Evolutionary conservation across 805 yeast genomes (phyloP).

Genomic region (Geotrichum ghanense): DNA sequence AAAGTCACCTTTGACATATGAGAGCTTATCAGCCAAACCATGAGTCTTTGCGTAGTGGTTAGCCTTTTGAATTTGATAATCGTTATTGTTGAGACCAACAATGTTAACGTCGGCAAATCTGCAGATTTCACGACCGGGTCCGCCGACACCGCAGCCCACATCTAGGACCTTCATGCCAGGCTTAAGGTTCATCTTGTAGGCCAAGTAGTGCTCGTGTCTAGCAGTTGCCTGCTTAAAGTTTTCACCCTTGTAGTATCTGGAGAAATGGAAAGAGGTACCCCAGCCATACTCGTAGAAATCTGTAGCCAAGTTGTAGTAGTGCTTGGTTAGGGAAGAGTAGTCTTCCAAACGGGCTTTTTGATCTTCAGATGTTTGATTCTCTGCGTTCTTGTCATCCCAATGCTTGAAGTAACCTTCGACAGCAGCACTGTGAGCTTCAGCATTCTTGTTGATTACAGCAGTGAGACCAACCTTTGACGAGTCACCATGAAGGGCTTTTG

Average conservation of each 20-base stretch:
- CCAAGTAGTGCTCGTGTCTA: constrained; percentile 88
- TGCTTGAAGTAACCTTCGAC: constrained; percentile 86
- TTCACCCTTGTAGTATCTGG: constrained; percentile 88
- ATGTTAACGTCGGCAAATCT: constrained; percentile 81
- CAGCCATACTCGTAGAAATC: constrained; percentile 99
- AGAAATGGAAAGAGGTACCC: constrained; percentile 98
- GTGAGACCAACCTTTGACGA: constrained; percentile 57
- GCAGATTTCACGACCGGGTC: constrained; percentile 94
- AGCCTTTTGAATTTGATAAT: constrained; percentile 87
- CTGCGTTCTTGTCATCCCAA: constrained; percentile 83
- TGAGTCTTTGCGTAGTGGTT: constrained; percentile 60
- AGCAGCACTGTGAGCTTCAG: constrained; percentile 71
- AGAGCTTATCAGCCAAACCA: constrained; percentile 60
- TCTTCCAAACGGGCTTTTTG: constrained; percentile 53
- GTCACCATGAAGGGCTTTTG: constrained; percentile 77
- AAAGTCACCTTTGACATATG: constrained; percentile 93
- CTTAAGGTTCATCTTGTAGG: constrained; percentile 69
- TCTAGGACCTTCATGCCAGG: constrained; percentile 83
- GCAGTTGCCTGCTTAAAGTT: constrained; percentile 90
- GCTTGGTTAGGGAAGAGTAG: constrained; percentile 84
- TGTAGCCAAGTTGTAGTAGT: constrained; percentile 92
- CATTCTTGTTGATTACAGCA: constrained; percentile 70
- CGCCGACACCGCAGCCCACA: constrained; percentile 99
- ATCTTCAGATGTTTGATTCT: constrained; percentile 52
- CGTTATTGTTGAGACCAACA: constrained; percentile 92